phyloP scores from a whole-genome alignment of 108 stramenopile species.

The Skeletonema marinoi region DNA sequence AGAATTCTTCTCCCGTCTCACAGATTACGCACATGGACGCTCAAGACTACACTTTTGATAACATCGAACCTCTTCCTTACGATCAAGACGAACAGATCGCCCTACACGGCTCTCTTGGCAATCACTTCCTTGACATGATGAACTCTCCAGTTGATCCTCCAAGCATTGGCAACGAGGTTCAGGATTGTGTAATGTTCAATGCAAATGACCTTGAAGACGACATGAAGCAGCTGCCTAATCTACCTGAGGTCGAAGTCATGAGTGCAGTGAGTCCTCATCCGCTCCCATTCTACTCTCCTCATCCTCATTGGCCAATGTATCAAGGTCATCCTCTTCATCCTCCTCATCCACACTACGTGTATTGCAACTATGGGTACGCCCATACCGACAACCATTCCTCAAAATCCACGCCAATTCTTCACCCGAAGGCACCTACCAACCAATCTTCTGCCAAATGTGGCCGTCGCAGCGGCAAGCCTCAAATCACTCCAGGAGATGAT shows the following conservation, averaged over 20 bases:
- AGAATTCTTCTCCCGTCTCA: neutral
- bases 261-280: slow-evolving; percentile 3
- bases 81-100: slow-evolving; percentile 9
- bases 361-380: slow-evolving; percentile 9
- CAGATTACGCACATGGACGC: neutral
- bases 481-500: neutral
- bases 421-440: neutral
- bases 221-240: neutral
- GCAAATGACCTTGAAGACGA: slow-evolving; percentile 1
- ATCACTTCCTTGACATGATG: slow-evolving; percentile 9
- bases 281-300: neutral
- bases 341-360: slow-evolving; percentile 1
- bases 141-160: neutral
- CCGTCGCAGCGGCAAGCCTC: slow-evolving; percentile 8
- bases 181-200: neutral
- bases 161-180: neutral
- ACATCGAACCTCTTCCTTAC: slow-evolving; percentile 39
- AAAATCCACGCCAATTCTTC: neutral
- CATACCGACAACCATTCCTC: slow-evolving; percentile 1
- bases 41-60: neutral
- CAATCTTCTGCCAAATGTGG: neutral
- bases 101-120: slow-evolving; percentile 3
- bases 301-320: slow-evolving; percentile 3
- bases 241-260: neutral
- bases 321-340: slow-evolving; percentile 8